phyloP scores from a whole-genome alignment of 768 basidiomycete genomes.

The Boletellus sp. region DNA sequence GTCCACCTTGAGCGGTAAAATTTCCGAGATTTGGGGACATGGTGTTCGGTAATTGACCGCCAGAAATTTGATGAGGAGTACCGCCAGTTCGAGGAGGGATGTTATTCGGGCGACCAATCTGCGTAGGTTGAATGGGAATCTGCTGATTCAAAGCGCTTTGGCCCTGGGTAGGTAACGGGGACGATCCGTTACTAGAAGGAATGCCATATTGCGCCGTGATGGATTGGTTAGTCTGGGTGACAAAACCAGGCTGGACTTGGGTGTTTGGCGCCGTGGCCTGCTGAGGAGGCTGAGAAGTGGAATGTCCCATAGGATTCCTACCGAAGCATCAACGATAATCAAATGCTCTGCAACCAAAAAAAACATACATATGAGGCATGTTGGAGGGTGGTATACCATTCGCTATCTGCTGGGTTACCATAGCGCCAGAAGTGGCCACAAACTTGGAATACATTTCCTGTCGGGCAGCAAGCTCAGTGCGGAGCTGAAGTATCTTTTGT shows the following conservation, averaged over 20 bases:
- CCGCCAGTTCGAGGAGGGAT: conserved; percentile 38
- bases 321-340: conserved; percentile 6
- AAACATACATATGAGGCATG: conserved; percentile 35
- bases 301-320: conserved; percentile 18
- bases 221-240: conserved; percentile 14
- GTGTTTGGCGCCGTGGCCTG: conserved; percentile 9
- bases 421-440: conserved; percentile 25
- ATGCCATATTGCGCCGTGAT: conserved; percentile 17
- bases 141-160: conserved; percentile 25
- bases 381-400: conserved; percentile 22
- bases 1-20: conserved; percentile 18
- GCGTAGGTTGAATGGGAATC: conserved; percentile 31
- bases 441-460: conserved; percentile 42
- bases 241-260: conserved; percentile 22
- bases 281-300: conserved; percentile 20
- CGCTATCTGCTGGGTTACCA: conserved; percentile 23
- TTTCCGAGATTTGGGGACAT: conserved; percentile 35
- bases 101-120: conserved; percentile 26
- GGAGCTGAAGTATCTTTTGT: conserved; percentile 17
- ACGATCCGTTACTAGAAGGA: conserved; percentile 12
- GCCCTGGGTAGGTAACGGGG: conserved; percentile 21
- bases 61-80: conserved; percentile 36
- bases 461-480: conserved; percentile 24
- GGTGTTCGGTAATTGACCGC: conserved; percentile 27
- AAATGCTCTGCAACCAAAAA: neutral